Evolutionary conservation across 495 filamentous ascomycete genomes (phyloP).

Genomic region (Saxophila tyrrhenica): DNA sequence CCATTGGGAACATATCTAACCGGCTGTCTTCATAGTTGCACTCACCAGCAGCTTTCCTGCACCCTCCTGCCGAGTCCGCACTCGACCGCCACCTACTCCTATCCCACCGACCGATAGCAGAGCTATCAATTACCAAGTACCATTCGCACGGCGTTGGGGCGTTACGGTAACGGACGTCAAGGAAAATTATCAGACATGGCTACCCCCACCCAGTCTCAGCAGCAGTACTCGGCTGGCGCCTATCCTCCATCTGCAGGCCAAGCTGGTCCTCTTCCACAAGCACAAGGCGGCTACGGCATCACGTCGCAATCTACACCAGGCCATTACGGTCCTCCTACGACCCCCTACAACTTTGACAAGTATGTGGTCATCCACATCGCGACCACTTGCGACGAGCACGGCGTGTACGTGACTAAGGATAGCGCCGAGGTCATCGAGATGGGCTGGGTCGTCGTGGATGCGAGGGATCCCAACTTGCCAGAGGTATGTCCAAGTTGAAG

Average conservation of each 20-base stretch:
- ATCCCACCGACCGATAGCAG: neutral
- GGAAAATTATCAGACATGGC: too few relatives aligned
- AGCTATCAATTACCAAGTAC: neutral
- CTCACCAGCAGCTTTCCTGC: neutral
- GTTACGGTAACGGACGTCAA: too few relatives aligned
- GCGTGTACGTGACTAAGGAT: slow-evolving; percentile 97
- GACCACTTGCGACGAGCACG: slow-evolving; percentile 97
- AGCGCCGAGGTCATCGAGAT: slow-evolving; percentile 98
- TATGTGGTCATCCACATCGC: slow-evolving; percentile 97
- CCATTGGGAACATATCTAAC: too few relatives aligned
- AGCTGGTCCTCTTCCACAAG: neutral
- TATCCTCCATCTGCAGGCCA: neutral
- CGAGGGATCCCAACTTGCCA: slow-evolving; percentile 54
- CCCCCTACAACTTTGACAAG: slow-evolving; percentile 44
- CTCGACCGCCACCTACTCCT: neutral
- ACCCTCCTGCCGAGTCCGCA: neutral
- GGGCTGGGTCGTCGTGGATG: slow-evolving; percentile 92
- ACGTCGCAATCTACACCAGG: slow-evolving; percentile 6
- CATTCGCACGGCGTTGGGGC: slow-evolving; percentile 4
- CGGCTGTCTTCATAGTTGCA: neutral
- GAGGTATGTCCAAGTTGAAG: slow-evolving; percentile 18
- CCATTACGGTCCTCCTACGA: slow-evolving; percentile 5
- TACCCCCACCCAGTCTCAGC: slow-evolving; percentile 12
- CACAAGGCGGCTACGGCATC: slow-evolving; percentile 4
- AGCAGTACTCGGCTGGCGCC: slow-evolving; percentile 8